Base-by-base conservation (phyloP, 169 alveolate species). In the Eimeria acervulina region DNA sequence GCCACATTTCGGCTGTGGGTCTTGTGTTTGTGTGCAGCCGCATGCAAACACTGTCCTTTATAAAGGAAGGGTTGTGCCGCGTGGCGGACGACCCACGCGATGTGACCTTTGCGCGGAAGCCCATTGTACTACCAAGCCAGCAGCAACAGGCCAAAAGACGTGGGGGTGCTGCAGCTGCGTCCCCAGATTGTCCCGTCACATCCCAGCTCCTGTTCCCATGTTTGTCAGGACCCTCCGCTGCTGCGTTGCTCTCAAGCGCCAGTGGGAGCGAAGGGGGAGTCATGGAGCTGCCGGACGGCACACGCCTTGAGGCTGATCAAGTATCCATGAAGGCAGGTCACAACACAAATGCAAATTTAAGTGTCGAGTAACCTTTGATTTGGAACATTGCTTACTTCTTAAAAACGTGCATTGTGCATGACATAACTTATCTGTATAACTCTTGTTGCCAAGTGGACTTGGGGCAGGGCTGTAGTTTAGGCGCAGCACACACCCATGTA, bases 281-380 rank as follows among this genome's bases (percentile, higher is more conserved):
- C 38, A 83, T 88, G 87, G 97, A 95, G 83, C 96, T 95, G 31
- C 97, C 97, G 26, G 97, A 95, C 36, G 97, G 97, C 36, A 95
- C 97, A 17, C 96, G 93, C 47, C 93, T 95, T 23, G 92, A 52
- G 51, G 95, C 95, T 15, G 95, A 95, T 8, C 95, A 95, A 70
- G 85, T 95, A 76, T 88, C 93, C 63, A 80, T 42, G 78, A 88
- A 85, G 95, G 96, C 70, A 87, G 38, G 96, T 28, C 78, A 83
- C 51, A n/a, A n/a, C n/a, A n/a, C n/a, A n/a, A n/a, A n/a, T n/a
- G n/a, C n/a, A n/a, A n/a, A n/a, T n/a, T n/a, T n/a, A n/a, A n/a
- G n/a, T n/a, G n/a, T n/a, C n/a, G n/a, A n/a, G n/a, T n/a, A n/a
- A n/a, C n/a, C n/a, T n/a, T n/a, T n/a, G n/a, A n/a, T n/a, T n/a